Base-by-base conservation (phyloP, 352 stramenopile genomes). In the Aphanomyces stellatus region DNA sequence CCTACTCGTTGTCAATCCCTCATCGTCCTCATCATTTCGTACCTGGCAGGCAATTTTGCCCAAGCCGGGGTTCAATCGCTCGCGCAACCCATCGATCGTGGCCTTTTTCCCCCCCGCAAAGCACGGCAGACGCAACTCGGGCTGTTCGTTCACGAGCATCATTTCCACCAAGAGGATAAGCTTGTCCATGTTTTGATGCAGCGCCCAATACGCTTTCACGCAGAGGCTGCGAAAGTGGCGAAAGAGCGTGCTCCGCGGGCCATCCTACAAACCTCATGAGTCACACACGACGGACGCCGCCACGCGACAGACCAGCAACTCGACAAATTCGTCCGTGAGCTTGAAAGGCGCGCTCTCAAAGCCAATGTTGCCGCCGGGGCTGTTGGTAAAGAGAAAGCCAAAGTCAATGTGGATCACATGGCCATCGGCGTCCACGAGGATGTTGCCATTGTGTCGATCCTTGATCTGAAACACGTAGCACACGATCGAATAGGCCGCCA, bases 381-480 rank as follows among this genome's bases (percentile, higher is more conserved):
- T 98, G 81, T 98, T 99, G 51, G 88, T 92, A 35, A 99, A 92
- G 68, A 98, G 81, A 71, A 95, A 95, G 19, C 69, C 72, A 69
- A 75, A 82, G 71, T 96, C 88, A 62, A 96, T 95, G 62, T 96
- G 88, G 49, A 94, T 81, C 33, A 95, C 71, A 71, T 93, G 84
- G 8, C 88, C 88, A 60, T 81, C 78, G 56, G 86, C 90, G 64
- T 90, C 81, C 0, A 96, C 62, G 10, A 96, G 72, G 70, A 96
- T 92, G 60, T 96, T 96, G 25, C 88, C 88, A 72, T 96, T 96
- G 75, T 96, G 88, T 34, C 88, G 66, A 65, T 96, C 88, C 76
- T 96, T 96, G 65, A 96, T 74, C 76, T 94, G 85, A 27, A 96
- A 76, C 3, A 96, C 51, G 74, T 87, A 96, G 67, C 80, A 93